A percentile compares a stretch with the other conserved stretches of the same genome.
phyloP scores from a whole-genome alignment of 192 early-diverging fungal genomes.

The Mortierella alpina region DNA sequence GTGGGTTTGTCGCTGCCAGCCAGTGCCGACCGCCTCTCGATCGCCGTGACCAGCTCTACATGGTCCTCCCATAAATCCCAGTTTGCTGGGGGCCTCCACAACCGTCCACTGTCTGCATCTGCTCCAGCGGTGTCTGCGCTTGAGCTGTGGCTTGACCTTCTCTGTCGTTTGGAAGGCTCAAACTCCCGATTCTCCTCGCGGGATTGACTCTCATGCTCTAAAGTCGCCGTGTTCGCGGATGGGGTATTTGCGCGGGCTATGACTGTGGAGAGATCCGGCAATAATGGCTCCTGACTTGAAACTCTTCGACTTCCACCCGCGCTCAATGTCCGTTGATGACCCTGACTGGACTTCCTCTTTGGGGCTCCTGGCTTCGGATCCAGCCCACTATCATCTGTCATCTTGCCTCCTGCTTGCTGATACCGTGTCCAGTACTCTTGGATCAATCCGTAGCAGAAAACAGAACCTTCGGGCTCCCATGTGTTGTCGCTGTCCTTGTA shows the following conservation, averaged over 20 bases:
- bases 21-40: not conserved
- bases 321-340: not conserved
- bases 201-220: too few relatives aligned
- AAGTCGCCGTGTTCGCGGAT: too few relatives aligned
- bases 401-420: conserved; percentile 4
- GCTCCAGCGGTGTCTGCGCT: not conserved
- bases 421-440: conserved; percentile 27
- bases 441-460: conserved; percentile 15
- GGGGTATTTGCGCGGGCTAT: too few relatives aligned
- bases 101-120: not conserved
- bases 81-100: conserved; percentile 1
- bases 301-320: not conserved
- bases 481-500: conserved; percentile 37
- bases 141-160: not conserved
- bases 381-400: conserved; percentile 2
- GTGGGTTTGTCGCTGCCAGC: not conserved
- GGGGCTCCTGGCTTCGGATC: not conserved
- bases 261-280: conserved; percentile 4
- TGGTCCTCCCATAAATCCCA: conserved; percentile 26
- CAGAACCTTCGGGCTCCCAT: conserved; percentile 26
- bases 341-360: not conserved
- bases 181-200: too few relatives aligned
- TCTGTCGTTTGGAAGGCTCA: not conserved
- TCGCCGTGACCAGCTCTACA: conserved; percentile 4
- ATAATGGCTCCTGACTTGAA: not conserved